These are phyloP conservation scores for Mortierella alpina DNA, from an alignment of 192 early-diverging fungal species.

Conservation along the genomic window DNA sequence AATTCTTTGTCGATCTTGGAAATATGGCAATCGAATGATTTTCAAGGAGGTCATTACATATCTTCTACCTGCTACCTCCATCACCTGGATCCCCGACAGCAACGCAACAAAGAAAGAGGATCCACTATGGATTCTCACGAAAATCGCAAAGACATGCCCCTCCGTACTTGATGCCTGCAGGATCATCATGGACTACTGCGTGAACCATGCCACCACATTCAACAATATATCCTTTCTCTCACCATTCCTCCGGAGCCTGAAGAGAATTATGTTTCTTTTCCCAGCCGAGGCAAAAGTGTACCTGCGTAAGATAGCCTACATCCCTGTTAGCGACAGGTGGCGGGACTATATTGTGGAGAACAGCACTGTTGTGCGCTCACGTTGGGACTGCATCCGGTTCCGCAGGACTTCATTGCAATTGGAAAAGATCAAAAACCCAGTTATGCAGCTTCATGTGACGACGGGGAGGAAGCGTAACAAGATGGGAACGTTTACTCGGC, in stretches of 20 bases:
- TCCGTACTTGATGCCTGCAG: neutral
- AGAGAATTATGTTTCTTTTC: constrained; percentile 10
- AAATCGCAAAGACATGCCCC: neutral
- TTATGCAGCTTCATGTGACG: constrained; percentile 13
- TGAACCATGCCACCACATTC: constrained; percentile 11
- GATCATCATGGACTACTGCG: constrained; percentile 16
- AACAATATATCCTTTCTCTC: constrained; percentile 17
- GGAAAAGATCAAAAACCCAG: neutral
- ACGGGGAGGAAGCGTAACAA: neutral
- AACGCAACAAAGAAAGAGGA: neutral
- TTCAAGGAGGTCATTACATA: neutral
- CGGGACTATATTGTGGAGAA: constrained; percentile 21
- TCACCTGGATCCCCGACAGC: constrained; percentile 29
- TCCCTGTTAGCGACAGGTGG: constrained; percentile 4
- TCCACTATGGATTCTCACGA: constrained; percentile 2
- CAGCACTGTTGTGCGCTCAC: neutral
- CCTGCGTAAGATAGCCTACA: constrained; percentile 8
- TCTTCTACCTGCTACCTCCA: neutral
- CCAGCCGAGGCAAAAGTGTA: constrained; percentile 10
- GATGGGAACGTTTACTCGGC: neutral
- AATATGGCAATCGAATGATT: no score
- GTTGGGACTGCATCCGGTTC: constrained; percentile 4
- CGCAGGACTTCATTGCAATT: constrained; percentile 10
- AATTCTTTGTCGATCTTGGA: neutral
- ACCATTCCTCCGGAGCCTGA: constrained; percentile 10